Percentiles rank a stretch among this genome's conserved stretches.
Conservation (phyloP, 2,329 filamentous ascomycete genomes). For the Penicillium digitatum region DNA sequence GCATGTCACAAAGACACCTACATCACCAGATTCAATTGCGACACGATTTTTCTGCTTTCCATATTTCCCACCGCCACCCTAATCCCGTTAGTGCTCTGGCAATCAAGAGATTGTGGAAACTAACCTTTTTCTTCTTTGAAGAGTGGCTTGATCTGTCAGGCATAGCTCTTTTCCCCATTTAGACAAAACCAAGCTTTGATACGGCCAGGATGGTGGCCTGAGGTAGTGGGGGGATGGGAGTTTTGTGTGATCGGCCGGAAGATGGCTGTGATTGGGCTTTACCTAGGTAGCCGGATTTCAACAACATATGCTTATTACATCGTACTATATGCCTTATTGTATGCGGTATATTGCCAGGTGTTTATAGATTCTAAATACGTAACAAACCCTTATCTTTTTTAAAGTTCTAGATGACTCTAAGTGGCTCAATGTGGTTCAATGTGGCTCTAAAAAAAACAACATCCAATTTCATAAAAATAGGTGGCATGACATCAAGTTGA, state of each 20-base stretch:
- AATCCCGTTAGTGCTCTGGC: background rate
- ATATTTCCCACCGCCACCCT: constrained; percentile 32
- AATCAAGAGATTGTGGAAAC: background rate
- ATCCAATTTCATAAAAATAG: background rate
- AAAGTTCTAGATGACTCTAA: background rate
- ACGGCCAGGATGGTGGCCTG: background rate
- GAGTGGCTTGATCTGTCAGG: constrained; percentile 20
- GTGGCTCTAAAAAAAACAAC: background rate
- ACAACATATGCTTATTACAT: background rate
- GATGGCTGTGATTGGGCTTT: constrained; percentile 11
- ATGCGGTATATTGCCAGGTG: no score
- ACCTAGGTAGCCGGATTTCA: constrained; percentile 15
- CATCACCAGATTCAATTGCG: constrained; percentile 49
- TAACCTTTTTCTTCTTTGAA: constrained; percentile 36
- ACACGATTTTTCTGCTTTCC: constrained; percentile 25
- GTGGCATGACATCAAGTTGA: constrained; percentile 26
- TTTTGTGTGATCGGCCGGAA: constrained; percentile 20
- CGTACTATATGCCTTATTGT: background rate
- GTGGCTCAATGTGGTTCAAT: no score
- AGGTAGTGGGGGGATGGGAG: constrained; percentile 8
- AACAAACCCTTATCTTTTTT: background rate
- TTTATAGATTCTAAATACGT: background rate
- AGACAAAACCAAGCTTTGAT: constrained; percentile 1
- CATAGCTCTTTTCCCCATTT: constrained; percentile 32
- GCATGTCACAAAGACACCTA: constrained; percentile 62